These are phyloP conservation scores for Trametes sanguinea DNA, from an alignment of 768 basidiomycete species.

Conservation along the genomic window DNA sequence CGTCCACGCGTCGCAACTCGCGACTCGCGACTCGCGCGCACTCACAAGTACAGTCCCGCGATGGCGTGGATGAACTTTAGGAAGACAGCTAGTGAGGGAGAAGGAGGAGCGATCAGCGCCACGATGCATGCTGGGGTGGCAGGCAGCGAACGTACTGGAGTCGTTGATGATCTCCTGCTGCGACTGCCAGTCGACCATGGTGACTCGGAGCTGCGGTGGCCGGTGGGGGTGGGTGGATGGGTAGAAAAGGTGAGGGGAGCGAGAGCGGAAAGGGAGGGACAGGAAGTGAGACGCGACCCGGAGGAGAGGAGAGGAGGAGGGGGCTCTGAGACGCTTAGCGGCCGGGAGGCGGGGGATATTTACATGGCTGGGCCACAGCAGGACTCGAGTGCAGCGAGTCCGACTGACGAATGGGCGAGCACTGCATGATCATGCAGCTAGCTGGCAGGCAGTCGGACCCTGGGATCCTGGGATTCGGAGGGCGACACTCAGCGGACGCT, in stretches of 20 bases:
- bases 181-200: slow-evolving; percentile 46
- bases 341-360: slow-evolving; percentile 12
- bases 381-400: neutral
- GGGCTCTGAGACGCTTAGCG: slow-evolving; percentile 8
- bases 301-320: slow-evolving; percentile 5
- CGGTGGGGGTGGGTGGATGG: neutral
- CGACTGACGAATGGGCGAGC: neutral
- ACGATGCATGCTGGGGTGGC: neutral
- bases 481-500: neutral
- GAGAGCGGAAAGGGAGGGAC: slow-evolving; percentile 1
- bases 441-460: too few relatives aligned
- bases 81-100: slow-evolving; percentile 37
- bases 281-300: slow-evolving; percentile 16
- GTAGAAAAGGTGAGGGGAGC: neutral
- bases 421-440: neutral
- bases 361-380: neutral
- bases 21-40: neutral
- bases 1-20: neutral
- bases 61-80: slow-evolving; percentile 44
- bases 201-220: neutral
- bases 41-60: slow-evolving; percentile 46
- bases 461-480: neutral
- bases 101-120: neutral
- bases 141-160: slow-evolving; percentile 33
- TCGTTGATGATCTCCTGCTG: slow-evolving; percentile 38